These are phyloP conservation scores for Salix exigua DNA, from an alignment of 345 rosid species.

Conservation along the genomic window DNA sequence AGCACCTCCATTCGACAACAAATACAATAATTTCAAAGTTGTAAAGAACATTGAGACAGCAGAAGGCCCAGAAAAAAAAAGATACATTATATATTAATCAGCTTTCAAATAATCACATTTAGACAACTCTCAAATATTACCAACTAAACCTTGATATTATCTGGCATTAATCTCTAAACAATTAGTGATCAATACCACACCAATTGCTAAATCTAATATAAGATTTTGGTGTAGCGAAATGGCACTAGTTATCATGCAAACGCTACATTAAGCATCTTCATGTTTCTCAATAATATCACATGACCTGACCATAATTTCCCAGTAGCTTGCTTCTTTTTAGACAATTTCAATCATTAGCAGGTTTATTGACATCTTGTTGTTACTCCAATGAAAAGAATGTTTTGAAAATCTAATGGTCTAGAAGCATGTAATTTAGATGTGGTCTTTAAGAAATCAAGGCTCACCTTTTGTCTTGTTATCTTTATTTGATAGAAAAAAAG, in stretches of 20 bases:
- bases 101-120: neutral
- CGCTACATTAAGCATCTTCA: neutral
- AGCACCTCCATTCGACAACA: neutral
- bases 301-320: neutral
- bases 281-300: neutral
- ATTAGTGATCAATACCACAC: no score
- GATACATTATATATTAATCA: neutral
- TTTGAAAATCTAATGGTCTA: neutral
- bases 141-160: no score
- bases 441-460: neutral
- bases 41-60: neutral
- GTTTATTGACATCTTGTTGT: neutral
- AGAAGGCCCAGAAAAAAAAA: neutral
- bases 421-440: neutral
- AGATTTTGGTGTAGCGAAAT: no score
- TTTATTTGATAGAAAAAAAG: neutral
- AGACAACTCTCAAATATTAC: neutral
- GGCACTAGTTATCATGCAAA: no score
- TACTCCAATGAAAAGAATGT: neutral
- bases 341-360: neutral
- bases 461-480: neutral
- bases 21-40: neutral
- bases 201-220: no score
- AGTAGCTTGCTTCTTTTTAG: neutral
- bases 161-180: no score